Evolutionary conservation across 2,329 filamentous ascomycete species (phyloP).

Genomic region (Alternaria burnsii): DNA sequence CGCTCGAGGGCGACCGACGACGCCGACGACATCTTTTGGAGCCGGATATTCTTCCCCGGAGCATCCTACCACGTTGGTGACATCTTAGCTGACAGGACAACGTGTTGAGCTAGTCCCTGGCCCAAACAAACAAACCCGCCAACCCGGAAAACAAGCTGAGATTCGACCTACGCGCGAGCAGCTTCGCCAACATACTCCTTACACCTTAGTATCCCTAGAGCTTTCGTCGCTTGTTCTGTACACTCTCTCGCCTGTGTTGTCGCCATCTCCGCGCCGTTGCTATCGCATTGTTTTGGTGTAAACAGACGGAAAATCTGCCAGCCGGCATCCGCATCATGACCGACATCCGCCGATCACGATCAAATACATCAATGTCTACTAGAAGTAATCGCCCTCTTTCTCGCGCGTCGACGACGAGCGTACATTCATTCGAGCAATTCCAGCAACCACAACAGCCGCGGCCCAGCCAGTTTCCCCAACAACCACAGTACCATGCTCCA

Average conservation of each 20-base stretch:
- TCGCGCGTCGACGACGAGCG: slow-evolving; percentile 59
- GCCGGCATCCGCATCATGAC: slow-evolving; percentile 42
- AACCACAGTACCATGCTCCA: slow-evolving; percentile 39
- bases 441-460: slow-evolving; percentile 31
- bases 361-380: slow-evolving; percentile 56
- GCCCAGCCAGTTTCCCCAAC: slow-evolving; percentile 24
- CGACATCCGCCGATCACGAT: slow-evolving; percentile 55
- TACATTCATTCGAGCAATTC: slow-evolving; percentile 53
- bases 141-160: slow-evolving; percentile 1
- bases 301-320: slow-evolving; percentile 36
- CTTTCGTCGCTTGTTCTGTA: background rate
- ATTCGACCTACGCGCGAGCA: slow-evolving; percentile 8
- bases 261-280: slow-evolving; percentile 21
- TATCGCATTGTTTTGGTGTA: slow-evolving; percentile 46
- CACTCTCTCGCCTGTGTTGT: slow-evolving; percentile 1
- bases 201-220: background rate
- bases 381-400: slow-evolving; percentile 57
- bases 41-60: slow-evolving; percentile 25
- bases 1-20: slow-evolving; percentile 25
- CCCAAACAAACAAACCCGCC: slow-evolving; percentile 30
- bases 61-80: slow-evolving; percentile 19
- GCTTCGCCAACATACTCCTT: slow-evolving; percentile 5
- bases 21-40: slow-evolving; percentile 30
- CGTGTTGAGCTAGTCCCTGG: slow-evolving; percentile 18
- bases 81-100: slow-evolving; percentile 17